Percentiles rank a stretch among this genome's conserved stretches.
Conservation (phyloP, 2,329 filamentous ascomycete genomes). For the Alternaria triticina region DNA sequence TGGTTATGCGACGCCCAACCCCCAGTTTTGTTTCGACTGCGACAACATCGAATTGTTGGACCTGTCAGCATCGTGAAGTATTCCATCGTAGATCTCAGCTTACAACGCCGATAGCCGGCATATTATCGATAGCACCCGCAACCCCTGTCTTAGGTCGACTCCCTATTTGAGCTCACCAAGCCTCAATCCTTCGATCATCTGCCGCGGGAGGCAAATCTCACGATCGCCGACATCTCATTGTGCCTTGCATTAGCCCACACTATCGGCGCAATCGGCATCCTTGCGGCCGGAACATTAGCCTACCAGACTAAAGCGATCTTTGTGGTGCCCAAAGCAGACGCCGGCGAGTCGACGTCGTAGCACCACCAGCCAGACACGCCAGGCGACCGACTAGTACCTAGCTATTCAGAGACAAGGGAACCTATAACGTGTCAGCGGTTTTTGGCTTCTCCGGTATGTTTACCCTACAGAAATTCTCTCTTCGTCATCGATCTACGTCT, state of each 20-base stretch:
- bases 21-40: background rate
- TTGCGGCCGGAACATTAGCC: constrained; percentile 4
- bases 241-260: constrained; percentile 14
- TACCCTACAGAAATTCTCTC: constrained; percentile 20
- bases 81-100: background rate
- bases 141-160: background rate
- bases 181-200: constrained; percentile 3
- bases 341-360: constrained; percentile 7
- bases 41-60: constrained; percentile 4
- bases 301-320: constrained; percentile 8
- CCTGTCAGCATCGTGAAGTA: background rate
- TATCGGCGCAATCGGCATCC: constrained; percentile 1
- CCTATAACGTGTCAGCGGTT: constrained; percentile 11
- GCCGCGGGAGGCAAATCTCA: background rate
- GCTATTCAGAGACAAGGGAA: constrained; percentile 3
- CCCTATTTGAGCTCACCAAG: constrained; percentile 4
- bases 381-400: constrained; percentile 5
- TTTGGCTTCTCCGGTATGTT: constrained; percentile 25
- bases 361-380: background rate
- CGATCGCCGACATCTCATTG: constrained; percentile 6
- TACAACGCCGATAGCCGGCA: background rate
- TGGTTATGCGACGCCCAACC: constrained; percentile 1
- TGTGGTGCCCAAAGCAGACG: constrained; percentile 3
- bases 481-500: constrained; percentile 27
- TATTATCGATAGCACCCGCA: background rate